Conservation (phyloP, 2,329 filamentous ascomycete genomes). For the Nemania abortiva region DNA sequence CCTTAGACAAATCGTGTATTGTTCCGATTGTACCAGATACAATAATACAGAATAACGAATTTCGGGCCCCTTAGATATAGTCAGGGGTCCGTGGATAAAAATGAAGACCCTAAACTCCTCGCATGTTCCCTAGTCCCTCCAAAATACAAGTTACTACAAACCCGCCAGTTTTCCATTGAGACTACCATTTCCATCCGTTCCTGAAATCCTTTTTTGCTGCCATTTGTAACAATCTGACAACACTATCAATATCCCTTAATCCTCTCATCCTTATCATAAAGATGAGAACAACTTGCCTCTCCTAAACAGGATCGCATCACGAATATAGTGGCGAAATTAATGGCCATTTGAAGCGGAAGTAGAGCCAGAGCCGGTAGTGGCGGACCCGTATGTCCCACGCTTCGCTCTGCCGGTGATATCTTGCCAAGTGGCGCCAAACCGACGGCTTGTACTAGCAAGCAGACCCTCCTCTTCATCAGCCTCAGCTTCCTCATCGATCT, state of each 20-base stretch:
- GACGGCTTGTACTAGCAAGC: conserved; percentile 82
- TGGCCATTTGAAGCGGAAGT: conserved; percentile 24
- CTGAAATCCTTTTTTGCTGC: not conserved
- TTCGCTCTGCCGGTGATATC: conserved; percentile 75
- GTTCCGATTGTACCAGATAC: not conserved
- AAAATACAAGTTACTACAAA: conserved; percentile 17
- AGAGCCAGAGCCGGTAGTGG: conserved; percentile 30
- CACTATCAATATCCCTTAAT: not conserved
- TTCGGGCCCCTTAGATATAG: not conserved
- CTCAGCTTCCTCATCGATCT: conserved; percentile 89
- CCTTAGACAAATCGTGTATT: not conserved
- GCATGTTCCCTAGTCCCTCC: conserved; percentile 21
- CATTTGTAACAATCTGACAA: conserved; percentile 12
- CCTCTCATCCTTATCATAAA: not conserved
- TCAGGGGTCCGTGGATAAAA: not conserved
- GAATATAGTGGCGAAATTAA: not conserved
- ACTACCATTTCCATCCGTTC: conserved; percentile 13
- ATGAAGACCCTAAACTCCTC: conserved; percentile 26
- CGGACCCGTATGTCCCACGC: conserved; percentile 30
- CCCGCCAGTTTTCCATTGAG: conserved; percentile 14
- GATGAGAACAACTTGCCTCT: not conserved
- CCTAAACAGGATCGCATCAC: not conserved
- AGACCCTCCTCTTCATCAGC: conserved; percentile 94
- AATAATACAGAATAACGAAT: not conserved
- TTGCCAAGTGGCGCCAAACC: conserved; percentile 89